These are phyloP conservation scores for Xylaria sp. DNA, from an alignment of 2,329 filamentous ascomycete species.

Conservation along the genomic window DNA sequence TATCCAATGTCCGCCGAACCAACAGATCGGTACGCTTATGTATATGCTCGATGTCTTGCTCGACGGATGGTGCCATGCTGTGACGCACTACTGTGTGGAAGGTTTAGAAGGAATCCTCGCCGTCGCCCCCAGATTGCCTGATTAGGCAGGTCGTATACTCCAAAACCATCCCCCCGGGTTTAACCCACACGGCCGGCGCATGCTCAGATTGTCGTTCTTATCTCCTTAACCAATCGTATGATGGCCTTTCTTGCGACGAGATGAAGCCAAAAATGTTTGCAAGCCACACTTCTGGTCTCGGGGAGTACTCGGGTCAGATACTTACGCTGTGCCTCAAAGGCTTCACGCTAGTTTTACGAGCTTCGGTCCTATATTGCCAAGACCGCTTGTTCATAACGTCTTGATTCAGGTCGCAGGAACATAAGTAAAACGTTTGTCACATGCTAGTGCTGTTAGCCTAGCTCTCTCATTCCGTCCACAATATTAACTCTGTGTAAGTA, in stretches of 20 bases:
- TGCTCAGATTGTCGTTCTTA: not conserved
- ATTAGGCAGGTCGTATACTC: not conserved
- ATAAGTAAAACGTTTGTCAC: not conserved
- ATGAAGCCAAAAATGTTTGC: not conserved
- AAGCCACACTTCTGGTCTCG: not conserved
- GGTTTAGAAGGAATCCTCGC: not conserved
- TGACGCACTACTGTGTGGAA: no score
- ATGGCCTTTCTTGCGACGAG: not conserved
- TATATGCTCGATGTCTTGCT: not conserved
- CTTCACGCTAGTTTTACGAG: not conserved
- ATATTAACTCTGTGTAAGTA: not conserved
- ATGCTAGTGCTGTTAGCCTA: not conserved
- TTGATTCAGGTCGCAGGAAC: no score
- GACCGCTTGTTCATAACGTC: not conserved
- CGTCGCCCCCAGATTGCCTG: conserved; percentile 1
- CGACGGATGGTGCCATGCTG: not conserved
- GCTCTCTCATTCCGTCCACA: not conserved
- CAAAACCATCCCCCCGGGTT: not conserved
- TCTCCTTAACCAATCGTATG: not conserved
- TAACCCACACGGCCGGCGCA: not conserved
- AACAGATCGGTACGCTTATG: conserved; percentile 13
- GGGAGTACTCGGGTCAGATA: not conserved
- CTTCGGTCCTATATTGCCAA: not conserved
- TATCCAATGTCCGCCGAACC: not conserved
- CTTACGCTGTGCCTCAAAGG: not conserved